phyloP scores from a whole-genome alignment of 1,139 yeast species.

The Geotrichum klebahnii region DNA sequence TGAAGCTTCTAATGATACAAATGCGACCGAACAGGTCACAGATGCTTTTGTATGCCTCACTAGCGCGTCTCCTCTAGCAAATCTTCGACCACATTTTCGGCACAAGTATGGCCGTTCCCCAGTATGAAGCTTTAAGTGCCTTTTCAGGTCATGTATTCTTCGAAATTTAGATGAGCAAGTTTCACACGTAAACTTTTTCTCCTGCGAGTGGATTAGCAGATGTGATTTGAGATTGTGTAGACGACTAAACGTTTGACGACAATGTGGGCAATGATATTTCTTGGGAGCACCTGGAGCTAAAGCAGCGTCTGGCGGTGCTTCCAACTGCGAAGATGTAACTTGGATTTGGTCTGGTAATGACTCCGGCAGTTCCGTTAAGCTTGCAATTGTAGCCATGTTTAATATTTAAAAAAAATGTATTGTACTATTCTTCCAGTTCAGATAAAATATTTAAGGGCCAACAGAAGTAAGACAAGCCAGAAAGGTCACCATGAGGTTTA shows the following conservation, averaged over 20 bases:
- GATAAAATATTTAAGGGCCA: no score
- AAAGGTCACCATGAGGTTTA: no score
- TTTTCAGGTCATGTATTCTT: constrained; percentile 67
- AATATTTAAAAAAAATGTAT: neutral
- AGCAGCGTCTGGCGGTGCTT: neutral
- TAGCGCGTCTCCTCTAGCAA: constrained; percentile 76
- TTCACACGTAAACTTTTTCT: constrained; percentile 64
- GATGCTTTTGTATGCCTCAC: constrained; percentile 55
- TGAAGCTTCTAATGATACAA: constrained; percentile 5
- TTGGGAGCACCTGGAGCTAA: constrained; percentile 12
- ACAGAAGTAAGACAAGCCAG: no score
- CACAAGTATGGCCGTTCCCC: constrained; percentile 71
- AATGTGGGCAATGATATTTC: constrained; percentile 19
- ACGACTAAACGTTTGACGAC: constrained; percentile 21
- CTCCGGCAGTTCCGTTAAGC: neutral
- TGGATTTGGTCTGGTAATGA: neutral
- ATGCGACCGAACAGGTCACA: constrained; percentile 24
- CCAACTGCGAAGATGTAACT: no score
- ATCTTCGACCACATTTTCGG: constrained; percentile 56
- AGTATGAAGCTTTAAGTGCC: constrained; percentile 72
- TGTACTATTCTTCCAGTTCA: no score
- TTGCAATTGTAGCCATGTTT: constrained; percentile 1
- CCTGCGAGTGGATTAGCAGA: constrained; percentile 25
- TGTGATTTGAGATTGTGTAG: constrained; percentile 19
- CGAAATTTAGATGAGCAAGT: constrained; percentile 62